Base-by-base conservation (phyloP, 139 green algal genomes). In the Chlamydomonas applanata region DNA sequence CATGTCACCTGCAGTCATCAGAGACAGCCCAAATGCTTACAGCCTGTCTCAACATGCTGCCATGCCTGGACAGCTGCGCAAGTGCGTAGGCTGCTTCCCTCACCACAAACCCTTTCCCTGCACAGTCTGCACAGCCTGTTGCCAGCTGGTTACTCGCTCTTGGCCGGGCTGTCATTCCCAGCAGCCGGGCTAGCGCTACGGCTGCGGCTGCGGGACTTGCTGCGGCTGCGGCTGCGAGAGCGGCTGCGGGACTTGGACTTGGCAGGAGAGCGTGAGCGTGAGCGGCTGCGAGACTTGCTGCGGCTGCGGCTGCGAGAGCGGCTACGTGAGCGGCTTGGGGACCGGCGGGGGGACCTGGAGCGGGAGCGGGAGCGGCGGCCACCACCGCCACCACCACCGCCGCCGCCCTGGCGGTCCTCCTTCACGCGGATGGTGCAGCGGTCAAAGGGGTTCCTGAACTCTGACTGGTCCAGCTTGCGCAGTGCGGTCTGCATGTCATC, bases 371-470 rank as follows among this genome's bases (percentile, higher is more conserved):
- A 60, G 60, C 45, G 57, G 75, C 69, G n/a, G 56, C 67, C 32
- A 35, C 35, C 30, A 40, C 34, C n/a, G 62, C 7, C 25, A 56
- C 27, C 65, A 22, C 17, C 35, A 27, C 25, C 70, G 20, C 24
- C 35, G 22, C 2, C 36, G 11, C 40, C 14, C 0, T 59, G 61
- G 16, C 69, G 60, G 67, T 89, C 79, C 56, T 86, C 75, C 61
- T 76, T 79, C 0, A 86, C 77, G 35, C 74, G 77, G 29, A 89
- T 85, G 64, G 59, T 67, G 44, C 68, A 82, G 56, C 62, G 67
- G 77, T 97, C 91, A 80, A 93, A 97, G 34, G 89, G 90, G 79
- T 97, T 97, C 40, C 81, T 81, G 86, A 97, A 97, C 83, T 95
- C 88, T 33, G 87, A 89, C 71, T 85, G 73, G 63, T 94, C 87